Base-by-base conservation (phyloP, 2,329 filamentous ascomycete species). In the Cladophialophora immunda region DNA sequence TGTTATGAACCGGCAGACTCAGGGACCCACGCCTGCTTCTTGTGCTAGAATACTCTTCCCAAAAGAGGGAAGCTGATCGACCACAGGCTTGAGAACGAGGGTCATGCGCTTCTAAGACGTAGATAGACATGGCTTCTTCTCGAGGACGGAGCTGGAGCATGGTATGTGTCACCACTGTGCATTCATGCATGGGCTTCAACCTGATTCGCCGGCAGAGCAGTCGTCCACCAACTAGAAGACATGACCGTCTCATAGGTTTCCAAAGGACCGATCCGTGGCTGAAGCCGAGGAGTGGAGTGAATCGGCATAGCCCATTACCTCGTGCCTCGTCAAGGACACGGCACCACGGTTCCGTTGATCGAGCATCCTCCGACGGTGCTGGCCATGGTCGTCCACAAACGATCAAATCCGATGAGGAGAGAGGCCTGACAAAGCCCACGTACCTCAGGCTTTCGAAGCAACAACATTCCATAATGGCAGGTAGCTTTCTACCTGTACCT, bases 401-500 rank as follows among this genome's bases (percentile, higher is more conserved):
- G 11, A 34, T 13, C 9, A 34, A 32, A 34, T 34, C 32, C 32
- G 32, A 2, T 34, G 6, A 34, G 32, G 13, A 11, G 13, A 11
- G 9, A 5, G 32, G 32, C 13, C 32, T 11, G 38, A 45, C 17
- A 6, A 45, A 19, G 38, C 38, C 9, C 38, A 9, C 7, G 4
- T 19, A 45, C 17, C 6, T 45, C 17, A 7, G 17, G 19, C 38
- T 19, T 45, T 45, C 17, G 5, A 19, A 7, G 22, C 9, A 27
- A 5, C 0, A 25, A 2, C 9, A 50, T 50, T 9, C 22, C 45
- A 13, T 22, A 50, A 13, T 25, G 11, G 45, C 45, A 25, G 45
- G 2, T 25, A 4, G 9, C 15, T 15, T 27, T 50, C 22, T 63
- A 85, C 70, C 83, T 80, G 70, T 83, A 86, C 66, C 79, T 77